Percentiles rank a stretch among this genome's conserved stretches.
Evolutionary conservation across 768 basidiomycete species (phyloP).

Genomic region (Pleurotus sapidus): DNA sequence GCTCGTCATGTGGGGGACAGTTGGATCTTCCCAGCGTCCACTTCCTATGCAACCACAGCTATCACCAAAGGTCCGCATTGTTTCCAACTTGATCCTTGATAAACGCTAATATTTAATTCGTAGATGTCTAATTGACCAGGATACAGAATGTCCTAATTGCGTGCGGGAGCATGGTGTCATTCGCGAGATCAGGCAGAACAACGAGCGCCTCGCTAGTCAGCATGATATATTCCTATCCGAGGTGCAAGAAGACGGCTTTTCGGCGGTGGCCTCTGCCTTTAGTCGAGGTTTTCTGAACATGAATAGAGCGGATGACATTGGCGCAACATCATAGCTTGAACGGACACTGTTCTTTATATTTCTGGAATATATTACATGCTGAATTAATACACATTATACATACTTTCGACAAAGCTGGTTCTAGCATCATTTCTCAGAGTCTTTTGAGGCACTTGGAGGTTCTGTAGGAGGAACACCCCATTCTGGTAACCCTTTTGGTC

Average conservation of each 20-base stretch:
- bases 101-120: background rate
- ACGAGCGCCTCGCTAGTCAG: conserved; percentile 78
- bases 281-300: conserved; percentile 60
- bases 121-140: conserved; percentile 88
- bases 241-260: conserved; percentile 71
- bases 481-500: conserved; percentile 87
- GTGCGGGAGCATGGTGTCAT: conserved; percentile 85
- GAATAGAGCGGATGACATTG: conserved; percentile 31
- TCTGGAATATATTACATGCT: conserved; percentile 2
- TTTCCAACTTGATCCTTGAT: background rate
- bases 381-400: background rate
- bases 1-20: conserved; percentile 84
- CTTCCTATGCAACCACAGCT: conserved; percentile 98
- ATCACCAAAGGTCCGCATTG: conserved; percentile 78
- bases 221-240: conserved; percentile 79
- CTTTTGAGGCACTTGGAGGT: conserved; percentile 25
- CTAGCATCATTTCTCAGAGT: background rate
- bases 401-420: background rate
- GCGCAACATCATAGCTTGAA: background rate
- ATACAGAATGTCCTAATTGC: conserved; percentile 88
- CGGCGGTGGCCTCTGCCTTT: conserved; percentile 68
- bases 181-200: conserved; percentile 84
- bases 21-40: conserved; percentile 92
- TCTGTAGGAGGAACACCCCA: conserved; percentile 85
- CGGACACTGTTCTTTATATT: background rate